A percentile compares a stretch with the other conserved stretches of the same genome.
Evolutionary conservation across 2,329 filamentous ascomycete genomes (phyloP).

Genomic region (Cryphonectria nitschkei): DNA sequence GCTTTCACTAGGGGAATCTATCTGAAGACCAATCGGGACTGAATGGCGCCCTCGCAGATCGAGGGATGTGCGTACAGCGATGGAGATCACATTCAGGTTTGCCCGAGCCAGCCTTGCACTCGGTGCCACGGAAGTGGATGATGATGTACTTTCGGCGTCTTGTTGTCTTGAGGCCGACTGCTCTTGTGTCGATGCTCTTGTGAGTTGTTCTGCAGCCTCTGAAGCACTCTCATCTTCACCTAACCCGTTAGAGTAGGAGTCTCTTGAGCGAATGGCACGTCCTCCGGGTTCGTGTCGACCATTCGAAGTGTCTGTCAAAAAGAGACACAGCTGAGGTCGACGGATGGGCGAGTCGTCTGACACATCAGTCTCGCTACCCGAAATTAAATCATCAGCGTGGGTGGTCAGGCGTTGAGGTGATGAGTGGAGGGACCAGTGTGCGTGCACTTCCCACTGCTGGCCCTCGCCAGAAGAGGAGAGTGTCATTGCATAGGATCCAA

Average conservation of each 20-base stretch:
- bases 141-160: background rate
- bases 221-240: too few relatives aligned
- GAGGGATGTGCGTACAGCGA: background rate
- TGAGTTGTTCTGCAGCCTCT: too few relatives aligned
- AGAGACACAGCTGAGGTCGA: background rate
- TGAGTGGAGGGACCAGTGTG: background rate
- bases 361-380: background rate
- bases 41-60: background rate
- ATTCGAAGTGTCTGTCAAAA: background rate
- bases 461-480: background rate
- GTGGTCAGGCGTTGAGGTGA: background rate
- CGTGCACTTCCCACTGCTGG: background rate
- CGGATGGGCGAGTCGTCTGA: background rate
- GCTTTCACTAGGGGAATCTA: background rate
- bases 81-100: background rate
- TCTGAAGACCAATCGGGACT: background rate
- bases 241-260: too few relatives aligned
- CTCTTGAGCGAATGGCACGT: too few relatives aligned
- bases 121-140: background rate
- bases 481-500: background rate
- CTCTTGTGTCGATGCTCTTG: background rate
- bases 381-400: background rate
- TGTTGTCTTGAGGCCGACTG: background rate
- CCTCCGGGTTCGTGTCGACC: background rate
- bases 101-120: background rate